Evolutionary conservation across 78 protist species (phyloP), one percentile per base, ranked within the genome.

Genomic region (Dictyostelium intermedium): DNA sequence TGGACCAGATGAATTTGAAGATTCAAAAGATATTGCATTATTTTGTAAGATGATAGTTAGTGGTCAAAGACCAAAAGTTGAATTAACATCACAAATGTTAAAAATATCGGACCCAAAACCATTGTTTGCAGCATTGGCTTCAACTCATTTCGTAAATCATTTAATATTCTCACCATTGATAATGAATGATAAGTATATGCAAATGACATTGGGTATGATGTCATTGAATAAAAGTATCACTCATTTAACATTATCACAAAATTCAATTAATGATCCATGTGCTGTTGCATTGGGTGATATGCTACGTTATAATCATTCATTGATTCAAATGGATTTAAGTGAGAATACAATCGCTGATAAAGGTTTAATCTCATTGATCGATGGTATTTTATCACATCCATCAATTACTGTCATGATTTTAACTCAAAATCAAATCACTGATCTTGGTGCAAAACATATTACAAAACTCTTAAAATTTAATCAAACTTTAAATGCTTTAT

Each of bases 301-400:
- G 50, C 23, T 89, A 6, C 79, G 94, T 47, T 89, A 60, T 43
- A 89, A 89, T 45, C 87, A 80, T 35, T 47, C 94, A 23, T 27
- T 89, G 47, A 50, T 83, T 10, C 85, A 78, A 66, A 77, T 89
- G 37, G 94, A 89, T 41, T n/a, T 89, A 37, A 80, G 61, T 23
- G 94, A 89, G 11, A 60, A 69, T 45, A 23, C 43, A 4, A 89
- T 89, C 16, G 74, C 41, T 25, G 82, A 89, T 35, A 66, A 35
- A 3, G 94, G 94, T n/a, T 45, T 80, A 18, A 56, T 39, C 0
- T 23, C 84, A 0, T 34, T 89, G 0, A 61, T 89, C 0, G 94
- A 89, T 47, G 94, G 94, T 45, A 43, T 89, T 5, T n/a, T 89
- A 23, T 78, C 94, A 30, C 94, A 89, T 89, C 94, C 94, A 30